Percentiles rank a stretch among this genome's conserved stretches.
These are phyloP conservation scores for Xylaria curta DNA, from an alignment of 495 filamentous ascomycete genomes.

Conservation along the genomic window DNA sequence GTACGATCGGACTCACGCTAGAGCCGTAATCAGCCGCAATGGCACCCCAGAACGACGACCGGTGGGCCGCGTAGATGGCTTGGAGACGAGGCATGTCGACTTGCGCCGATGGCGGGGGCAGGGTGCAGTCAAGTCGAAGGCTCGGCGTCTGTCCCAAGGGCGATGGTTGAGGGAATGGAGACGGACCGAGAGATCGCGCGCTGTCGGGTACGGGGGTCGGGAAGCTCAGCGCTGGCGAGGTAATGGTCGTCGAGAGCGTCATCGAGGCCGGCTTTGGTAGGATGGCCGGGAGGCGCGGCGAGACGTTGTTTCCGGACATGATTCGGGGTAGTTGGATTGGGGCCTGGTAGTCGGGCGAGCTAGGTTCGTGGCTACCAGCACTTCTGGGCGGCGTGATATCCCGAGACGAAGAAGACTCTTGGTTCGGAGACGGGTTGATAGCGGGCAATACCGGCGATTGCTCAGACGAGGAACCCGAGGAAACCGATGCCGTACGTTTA, in stretches of 20 bases:
- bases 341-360: conserved; percentile 41
- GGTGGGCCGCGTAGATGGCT: conserved; percentile 71
- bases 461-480: conserved; percentile 60
- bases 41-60: conserved; percentile 72
- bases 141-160: conserved; percentile 29
- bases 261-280: conserved; percentile 65
- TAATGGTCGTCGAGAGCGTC: conserved; percentile 44
- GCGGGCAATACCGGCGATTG: conserved; percentile 54
- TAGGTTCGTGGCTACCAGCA: conserved; percentile 43
- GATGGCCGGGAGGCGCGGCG: conserved; percentile 60
- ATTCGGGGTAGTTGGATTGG: conserved; percentile 55
- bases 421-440: conserved; percentile 55
- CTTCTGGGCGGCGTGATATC: conserved; percentile 49
- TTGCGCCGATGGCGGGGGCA: conserved; percentile 45
- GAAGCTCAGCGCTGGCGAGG: conserved; percentile 46
- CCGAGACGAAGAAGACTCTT: conserved; percentile 44
- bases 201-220: conserved; percentile 44
- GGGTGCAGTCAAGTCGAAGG: conserved; percentile 61
- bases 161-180: conserved; percentile 35
- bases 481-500: conserved; percentile 68
- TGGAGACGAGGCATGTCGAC: conserved; percentile 73
- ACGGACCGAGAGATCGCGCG: conserved; percentile 33
- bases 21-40: conserved; percentile 74
- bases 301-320: conserved; percentile 46
- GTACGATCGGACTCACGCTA: conserved; percentile 64